Evolutionary conservation across 208 protist genomes (phyloP).

Genomic region (Trichomonas tenax): DNA sequence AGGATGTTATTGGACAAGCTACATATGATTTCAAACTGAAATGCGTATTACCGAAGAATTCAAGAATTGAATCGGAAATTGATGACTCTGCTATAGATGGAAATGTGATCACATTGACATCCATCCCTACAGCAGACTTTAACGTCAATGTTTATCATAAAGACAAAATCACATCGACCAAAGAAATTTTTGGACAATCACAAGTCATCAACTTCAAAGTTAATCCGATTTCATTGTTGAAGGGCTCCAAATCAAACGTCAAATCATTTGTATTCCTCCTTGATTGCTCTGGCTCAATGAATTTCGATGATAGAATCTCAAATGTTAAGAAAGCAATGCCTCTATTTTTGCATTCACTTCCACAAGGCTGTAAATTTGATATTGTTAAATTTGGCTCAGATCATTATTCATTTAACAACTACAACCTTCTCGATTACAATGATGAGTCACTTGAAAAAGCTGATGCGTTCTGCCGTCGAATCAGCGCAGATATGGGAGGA

Average conservation of each 20-base stretch:
- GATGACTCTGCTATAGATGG: not conserved
- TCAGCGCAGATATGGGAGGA: conserved; percentile 41
- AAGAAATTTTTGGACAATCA: not conserved
- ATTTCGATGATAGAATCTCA: conserved; percentile 1
- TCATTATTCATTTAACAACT: not conserved
- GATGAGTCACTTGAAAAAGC: conserved; percentile 30
- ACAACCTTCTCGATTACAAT: conserved; percentile 20
- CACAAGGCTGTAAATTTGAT: conserved; percentile 37
- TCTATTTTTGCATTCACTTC: conserved; percentile 36
- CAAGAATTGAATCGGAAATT: not conserved
- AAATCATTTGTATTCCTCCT: conserved; percentile 39
- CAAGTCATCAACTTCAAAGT: not conserved
- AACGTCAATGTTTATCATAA: not conserved
- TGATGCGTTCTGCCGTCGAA: not conserved
- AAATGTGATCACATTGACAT: not conserved
- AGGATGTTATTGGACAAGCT: not conserved
- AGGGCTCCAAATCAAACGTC: not conserved
- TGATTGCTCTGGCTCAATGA: conserved; percentile 43
- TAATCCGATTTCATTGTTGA: not conserved
- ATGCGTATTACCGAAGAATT: not conserved
- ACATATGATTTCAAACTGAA: not conserved
- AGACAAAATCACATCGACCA: not conserved
- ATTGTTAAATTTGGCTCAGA: conserved; percentile 41
- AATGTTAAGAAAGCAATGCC: conserved; percentile 19
- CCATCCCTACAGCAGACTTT: not conserved